A percentile compares a stretch with the other conserved stretches of the same genome.
phyloP scores from a whole-genome alignment of 345 rosid genomes.

The Populus simonii region DNA sequence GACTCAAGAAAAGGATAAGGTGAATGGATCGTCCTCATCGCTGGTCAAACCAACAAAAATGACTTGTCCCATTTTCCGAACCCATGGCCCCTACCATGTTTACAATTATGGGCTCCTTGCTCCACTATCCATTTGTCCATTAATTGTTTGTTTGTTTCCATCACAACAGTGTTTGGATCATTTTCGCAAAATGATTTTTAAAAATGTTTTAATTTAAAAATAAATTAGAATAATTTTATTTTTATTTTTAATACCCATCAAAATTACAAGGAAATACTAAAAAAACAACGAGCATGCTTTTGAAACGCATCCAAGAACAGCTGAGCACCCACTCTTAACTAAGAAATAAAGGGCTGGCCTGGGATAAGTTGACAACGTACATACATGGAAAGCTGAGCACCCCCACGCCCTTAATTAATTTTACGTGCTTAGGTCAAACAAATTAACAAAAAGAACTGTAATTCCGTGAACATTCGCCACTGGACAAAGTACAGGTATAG shows the following conservation, averaged over 20 bases:
- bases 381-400: not conserved
- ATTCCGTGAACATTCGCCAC: not conserved
- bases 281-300: too few relatives aligned
- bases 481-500: not conserved
- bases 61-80: conserved; percentile 39
- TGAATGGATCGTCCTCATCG: conserved; percentile 6
- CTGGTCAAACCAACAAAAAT: conserved; percentile 17
- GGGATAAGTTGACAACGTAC: not conserved
- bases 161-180: conserved; percentile 3
- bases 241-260: too few relatives aligned
- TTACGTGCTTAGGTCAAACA: not conserved
- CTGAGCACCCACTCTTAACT: too few relatives aligned
- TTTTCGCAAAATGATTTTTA: too few relatives aligned
- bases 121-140: not conserved
- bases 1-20: not conserved
- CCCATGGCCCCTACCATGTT: conserved; percentile 25
- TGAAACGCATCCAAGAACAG: too few relatives aligned
- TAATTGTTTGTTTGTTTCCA: conserved; percentile 14
- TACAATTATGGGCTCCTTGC: conserved; percentile 19
- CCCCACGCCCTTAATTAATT: not conserved
- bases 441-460: not conserved
- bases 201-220: too few relatives aligned
- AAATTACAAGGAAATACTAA: too few relatives aligned
- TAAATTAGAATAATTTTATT: too few relatives aligned
- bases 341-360: not conserved